Evolutionary conservation across 2,329 filamentous ascomycete genomes (phyloP).

Genomic region (Aspergillus clavatus): DNA sequence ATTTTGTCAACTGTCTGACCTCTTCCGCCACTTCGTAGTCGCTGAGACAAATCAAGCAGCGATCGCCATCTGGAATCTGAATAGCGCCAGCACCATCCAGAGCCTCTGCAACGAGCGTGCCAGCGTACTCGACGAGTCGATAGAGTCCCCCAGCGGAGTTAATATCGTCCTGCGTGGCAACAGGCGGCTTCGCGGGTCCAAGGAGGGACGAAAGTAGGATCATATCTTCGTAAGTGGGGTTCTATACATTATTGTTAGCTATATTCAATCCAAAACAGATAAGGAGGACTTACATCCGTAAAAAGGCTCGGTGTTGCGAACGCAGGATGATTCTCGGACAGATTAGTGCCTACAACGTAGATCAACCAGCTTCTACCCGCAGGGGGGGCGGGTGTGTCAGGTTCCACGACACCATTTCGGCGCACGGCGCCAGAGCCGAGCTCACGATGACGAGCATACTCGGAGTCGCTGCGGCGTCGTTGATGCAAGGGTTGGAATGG

Average conservation of each 20-base stretch:
- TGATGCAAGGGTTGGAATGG: constrained; percentile 45
- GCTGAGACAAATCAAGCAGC: constrained; percentile 62
- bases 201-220: constrained; percentile 62
- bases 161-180: constrained; percentile 61
- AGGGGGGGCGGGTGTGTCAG: constrained; percentile 46
- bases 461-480: constrained; percentile 55
- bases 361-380: constrained; percentile 65
- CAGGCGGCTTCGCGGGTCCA: constrained; percentile 64
- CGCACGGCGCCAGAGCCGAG: constrained; percentile 58
- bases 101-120: constrained; percentile 46
- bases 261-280: background rate
- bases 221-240: constrained; percentile 69
- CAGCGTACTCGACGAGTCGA: constrained; percentile 44
- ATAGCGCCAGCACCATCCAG: constrained; percentile 36
- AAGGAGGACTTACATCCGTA: constrained; percentile 52
- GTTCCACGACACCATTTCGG: constrained; percentile 61
- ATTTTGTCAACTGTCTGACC: constrained; percentile 57
- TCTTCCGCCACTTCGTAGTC: constrained; percentile 61
- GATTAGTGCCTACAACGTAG: constrained; percentile 65
- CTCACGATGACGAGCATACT: constrained; percentile 52
- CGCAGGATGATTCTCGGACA: constrained; percentile 66
- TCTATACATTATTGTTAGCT: constrained; percentile 31
- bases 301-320: constrained; percentile 66
- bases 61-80: constrained; percentile 45
- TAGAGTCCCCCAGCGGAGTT: constrained; percentile 59